A percentile compares a stretch with the other conserved stretches of the same genome.
Evolutionary conservation across 257 asterid genomes (phyloP).

Genomic region (Dorcoceras hygrometricum): DNA sequence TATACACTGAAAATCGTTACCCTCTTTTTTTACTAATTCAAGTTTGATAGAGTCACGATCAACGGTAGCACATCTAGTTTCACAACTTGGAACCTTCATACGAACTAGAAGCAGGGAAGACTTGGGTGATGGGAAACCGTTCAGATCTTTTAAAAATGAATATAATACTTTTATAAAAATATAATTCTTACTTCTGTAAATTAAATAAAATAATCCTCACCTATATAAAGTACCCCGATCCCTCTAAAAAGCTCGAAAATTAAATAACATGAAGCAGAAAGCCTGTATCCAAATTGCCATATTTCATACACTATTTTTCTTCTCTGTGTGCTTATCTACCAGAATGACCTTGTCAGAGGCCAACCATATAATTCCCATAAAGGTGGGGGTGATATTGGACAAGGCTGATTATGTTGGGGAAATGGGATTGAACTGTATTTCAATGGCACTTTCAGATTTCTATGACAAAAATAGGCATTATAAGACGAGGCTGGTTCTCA

Average conservation of each 20-base stretch:
- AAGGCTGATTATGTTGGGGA: conserved; percentile 34
- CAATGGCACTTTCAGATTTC: conserved; percentile 64
- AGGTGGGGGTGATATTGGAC: conserved; percentile 51
- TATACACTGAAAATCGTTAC: too few relatives aligned
- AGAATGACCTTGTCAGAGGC: conserved; percentile 14
- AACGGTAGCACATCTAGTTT: too few relatives aligned
- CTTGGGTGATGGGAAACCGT: too few relatives aligned
- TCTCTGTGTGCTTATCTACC: not conserved
- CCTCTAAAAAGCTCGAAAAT: not conserved
- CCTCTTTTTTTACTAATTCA: too few relatives aligned
- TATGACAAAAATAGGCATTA: conserved; percentile 34
- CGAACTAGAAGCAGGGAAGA: too few relatives aligned
- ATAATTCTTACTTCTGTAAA: too few relatives aligned
- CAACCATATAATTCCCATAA: conserved; percentile 27
- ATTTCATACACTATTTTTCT: not conserved
- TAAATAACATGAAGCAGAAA: not conserved
- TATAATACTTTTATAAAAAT: too few relatives aligned
- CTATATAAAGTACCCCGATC: not conserved
- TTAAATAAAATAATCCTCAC: not conserved
- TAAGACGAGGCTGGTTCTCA: conserved; percentile 36
- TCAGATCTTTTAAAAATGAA: too few relatives aligned
- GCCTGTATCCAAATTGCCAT: not conserved
- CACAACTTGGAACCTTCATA: too few relatives aligned
- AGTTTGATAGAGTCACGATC: too few relatives aligned
- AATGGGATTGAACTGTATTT: conserved; percentile 40